Evolutionary conservation across 108 stramenopile genomes (phyloP).

Genomic region (Nannochloropsis gaditana): DNA sequence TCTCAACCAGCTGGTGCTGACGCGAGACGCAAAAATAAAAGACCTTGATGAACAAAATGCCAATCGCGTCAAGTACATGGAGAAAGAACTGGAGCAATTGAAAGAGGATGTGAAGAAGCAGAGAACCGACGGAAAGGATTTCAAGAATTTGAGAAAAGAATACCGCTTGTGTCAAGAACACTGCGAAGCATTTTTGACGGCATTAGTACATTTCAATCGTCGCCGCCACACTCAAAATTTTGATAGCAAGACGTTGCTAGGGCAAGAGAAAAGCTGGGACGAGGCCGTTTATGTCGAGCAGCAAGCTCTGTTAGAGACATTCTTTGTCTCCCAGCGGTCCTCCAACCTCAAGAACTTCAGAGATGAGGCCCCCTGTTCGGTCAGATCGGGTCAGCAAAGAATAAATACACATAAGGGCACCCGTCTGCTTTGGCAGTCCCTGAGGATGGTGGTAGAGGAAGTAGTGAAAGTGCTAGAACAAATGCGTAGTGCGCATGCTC

Average conservation of each 20-base stretch:
- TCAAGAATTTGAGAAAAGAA: neutral
- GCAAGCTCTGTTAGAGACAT: neutral
- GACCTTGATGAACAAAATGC: neutral
- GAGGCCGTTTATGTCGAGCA: neutral
- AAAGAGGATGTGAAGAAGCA: slow-evolving; percentile 17
- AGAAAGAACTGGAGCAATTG: neutral
- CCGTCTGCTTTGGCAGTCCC: too few species aligned
- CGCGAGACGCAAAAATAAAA: neutral
- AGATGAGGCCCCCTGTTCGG: neutral
- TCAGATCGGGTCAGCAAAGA: neutral
- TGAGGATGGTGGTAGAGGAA: too few species aligned
- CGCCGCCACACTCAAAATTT: neutral
- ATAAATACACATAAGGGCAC: neutral
- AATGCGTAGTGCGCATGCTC: too few species aligned
- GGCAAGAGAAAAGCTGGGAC: neutral
- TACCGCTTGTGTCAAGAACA: neutral
- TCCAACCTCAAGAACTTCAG: neutral
- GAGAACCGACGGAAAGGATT: neutral
- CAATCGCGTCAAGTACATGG: neutral
- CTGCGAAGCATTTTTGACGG: slow-evolving; percentile 19
- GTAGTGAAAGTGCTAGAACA: too few species aligned
- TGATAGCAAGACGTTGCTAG: neutral
- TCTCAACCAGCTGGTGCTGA: neutral
- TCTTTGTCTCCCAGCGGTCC: neutral
- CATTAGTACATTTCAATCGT: neutral